These are phyloP conservation scores for Colletotrichum tropicicola DNA, from an alignment of 2,329 filamentous ascomycete species.

Conservation along the genomic window DNA sequence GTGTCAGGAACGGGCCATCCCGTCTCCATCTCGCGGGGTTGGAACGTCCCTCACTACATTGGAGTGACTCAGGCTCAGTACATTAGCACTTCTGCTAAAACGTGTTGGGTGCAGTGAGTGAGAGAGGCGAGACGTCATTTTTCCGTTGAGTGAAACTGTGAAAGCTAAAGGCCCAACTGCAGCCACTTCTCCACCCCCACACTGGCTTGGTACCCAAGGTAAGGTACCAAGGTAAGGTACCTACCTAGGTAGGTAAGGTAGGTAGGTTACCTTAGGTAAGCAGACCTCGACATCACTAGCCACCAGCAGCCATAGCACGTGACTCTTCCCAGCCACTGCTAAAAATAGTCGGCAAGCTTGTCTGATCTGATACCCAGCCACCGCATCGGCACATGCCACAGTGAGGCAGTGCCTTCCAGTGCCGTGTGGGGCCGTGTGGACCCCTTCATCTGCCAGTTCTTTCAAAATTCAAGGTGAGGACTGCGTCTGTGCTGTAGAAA, in stretches of 20 bases:
- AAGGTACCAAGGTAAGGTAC: no score
- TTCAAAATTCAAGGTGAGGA: not conserved
- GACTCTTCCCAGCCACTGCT: not conserved
- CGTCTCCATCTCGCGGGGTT: no score
- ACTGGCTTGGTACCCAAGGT: not conserved
- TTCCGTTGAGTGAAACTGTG: slow-evolving; percentile 24
- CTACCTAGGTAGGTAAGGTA: not conserved
- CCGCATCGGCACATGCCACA: slow-evolving; percentile 8
- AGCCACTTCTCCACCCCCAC: not conserved
- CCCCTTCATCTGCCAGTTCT: slow-evolving; percentile 14
- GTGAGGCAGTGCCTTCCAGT: slow-evolving; percentile 18
- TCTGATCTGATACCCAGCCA: not conserved
- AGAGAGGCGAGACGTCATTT: slow-evolving; percentile 11
- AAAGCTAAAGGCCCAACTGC: slow-evolving; percentile 16
- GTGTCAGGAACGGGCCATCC: not conserved
- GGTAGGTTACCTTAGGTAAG: no score
- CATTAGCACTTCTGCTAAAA: not conserved
- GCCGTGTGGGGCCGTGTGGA: slow-evolving; percentile 15
- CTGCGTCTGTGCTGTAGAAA: slow-evolving; percentile 11
- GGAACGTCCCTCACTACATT: not conserved
- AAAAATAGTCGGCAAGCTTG: not conserved
- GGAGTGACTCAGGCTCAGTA: no score
- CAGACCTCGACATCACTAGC: no score
- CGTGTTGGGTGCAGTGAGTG: not conserved
- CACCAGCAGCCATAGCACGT: not conserved